Base-by-base conservation (phyloP, 139 green algal genomes). In the Auxenochlorella pyrenoidosa region DNA sequence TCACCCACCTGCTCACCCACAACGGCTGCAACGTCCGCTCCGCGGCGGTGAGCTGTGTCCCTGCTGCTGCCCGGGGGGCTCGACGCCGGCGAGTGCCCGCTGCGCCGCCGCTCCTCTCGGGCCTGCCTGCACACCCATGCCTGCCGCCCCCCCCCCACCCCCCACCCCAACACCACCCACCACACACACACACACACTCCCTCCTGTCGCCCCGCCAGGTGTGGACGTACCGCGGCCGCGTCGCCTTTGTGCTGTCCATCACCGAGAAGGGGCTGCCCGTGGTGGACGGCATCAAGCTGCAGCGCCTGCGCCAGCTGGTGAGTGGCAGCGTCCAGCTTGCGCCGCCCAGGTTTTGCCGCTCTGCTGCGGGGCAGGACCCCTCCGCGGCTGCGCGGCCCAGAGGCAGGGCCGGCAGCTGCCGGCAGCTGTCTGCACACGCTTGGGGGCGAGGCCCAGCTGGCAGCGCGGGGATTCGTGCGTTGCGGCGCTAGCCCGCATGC, bases 11-110 rank as follows among this genome's bases (percentile, higher is more conserved):
- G 70, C 91, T 99, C 26, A 94, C 91, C 0, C 78, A 90, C 47
- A 95, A 96, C 85, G 95, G 93, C 38, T 98, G 96, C 84, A 94
- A 98, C 81, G 94, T 99, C 28, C 88, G 92, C n/a, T 95, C 90
- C 13, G 94, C 95, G 18, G 95, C 96, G 83, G 94, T 97, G 78
- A 89, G 95, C 58, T 43, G 34, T 60, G 22, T 28, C 16, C 21
- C 41, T 80, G 19, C 32, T 54, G 47, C 8, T 10, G 47, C n/a
- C n/a, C n/a, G n/a, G n/a, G n/a, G n/a, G n/a, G n/a, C n/a, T n/a
- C n/a, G n/a, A n/a, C n/a, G n/a, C n/a, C n/a, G n/a, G n/a, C n/a
- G n/a, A n/a, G n/a, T n/a, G n/a, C n/a, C n/a, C n/a, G n/a, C n/a
- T n/a, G n/a, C n/a, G n/a, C n/a, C n/a, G n/a, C n/a, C n/a, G n/a